Conservation (phyloP, 148 eudicot species). For the Camellia granthamiana region DNA sequence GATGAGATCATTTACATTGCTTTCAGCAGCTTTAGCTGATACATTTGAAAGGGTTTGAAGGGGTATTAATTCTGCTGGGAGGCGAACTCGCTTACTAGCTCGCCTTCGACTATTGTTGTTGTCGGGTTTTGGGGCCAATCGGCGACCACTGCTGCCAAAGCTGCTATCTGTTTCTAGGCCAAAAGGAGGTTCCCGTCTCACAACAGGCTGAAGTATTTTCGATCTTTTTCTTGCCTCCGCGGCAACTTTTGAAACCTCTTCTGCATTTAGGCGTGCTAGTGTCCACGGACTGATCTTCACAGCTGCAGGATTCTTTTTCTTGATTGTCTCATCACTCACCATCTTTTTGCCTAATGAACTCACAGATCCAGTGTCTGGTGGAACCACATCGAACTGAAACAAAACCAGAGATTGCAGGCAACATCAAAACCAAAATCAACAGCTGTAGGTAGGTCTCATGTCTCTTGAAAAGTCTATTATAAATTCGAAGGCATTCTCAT, state of each 20-base stretch:
- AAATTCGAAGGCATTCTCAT: neutral
- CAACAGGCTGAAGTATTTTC: conserved; percentile 74
- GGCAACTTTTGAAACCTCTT: conserved; percentile 87
- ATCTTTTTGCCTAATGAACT: conserved; percentile 79
- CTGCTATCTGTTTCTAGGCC: conserved; percentile 53
- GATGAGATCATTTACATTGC: conserved; percentile 13
- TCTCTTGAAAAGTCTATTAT: neutral
- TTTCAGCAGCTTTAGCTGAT: conserved; percentile 27
- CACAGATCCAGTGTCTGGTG: conserved; percentile 81
- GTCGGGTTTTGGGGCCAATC: conserved; percentile 42
- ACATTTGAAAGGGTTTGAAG: conserved; percentile 32
- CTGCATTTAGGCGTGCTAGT: conserved; percentile 83
- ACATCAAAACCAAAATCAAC: neutral
- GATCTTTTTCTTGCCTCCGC: conserved; percentile 95
- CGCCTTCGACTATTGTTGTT: conserved; percentile 51
- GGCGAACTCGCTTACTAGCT: conserved; percentile 55
- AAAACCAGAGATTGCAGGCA: conserved; percentile 20
- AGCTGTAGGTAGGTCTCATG: neutral
- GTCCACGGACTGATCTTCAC: conserved; percentile 99
- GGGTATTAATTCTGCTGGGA: conserved; percentile 47
- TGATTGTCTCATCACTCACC: conserved; percentile 54
- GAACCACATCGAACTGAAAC: conserved; percentile 86
- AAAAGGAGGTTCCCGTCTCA: conserved; percentile 33
- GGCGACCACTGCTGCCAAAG: conserved; percentile 54
- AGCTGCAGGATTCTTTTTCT: conserved; percentile 70